Base-by-base conservation (phyloP, 257 asterid species). In the Anisodus acutangulus region DNA sequence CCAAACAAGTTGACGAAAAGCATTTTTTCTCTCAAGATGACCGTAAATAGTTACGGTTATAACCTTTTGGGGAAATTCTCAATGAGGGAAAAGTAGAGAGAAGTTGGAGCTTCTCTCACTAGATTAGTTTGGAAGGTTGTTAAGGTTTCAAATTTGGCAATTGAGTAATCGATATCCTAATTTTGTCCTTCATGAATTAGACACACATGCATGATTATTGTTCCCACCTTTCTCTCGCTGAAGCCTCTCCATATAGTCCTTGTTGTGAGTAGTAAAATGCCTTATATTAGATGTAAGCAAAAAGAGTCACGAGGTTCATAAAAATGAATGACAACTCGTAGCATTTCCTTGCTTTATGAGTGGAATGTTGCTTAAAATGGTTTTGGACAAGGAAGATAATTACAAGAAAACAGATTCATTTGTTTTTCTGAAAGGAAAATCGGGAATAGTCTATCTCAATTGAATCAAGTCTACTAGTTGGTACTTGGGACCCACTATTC, bases 401-500 rank as follows among this genome's bases (percentile, higher is more conserved):
- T 53, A 31, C 15, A 54, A 13, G 22, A 76, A 19, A 26, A 53
- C 26, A 76, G n/a, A 53, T 31, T 13, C 22, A 26, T 26, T 53
- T 76, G 47, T 53, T 26, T 22, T 76, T 59, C 1, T 26, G 31
- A 26, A 62, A 15, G 47, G 63, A 51, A 76, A 51, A 47, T 74
- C 51, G 12, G 63, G 22, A 37, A 58, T 58, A 16, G 9, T 51
- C 13, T 12, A 17, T 76, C 47, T 76, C 19, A 51, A 49, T 51
- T 49, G 64, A 51, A 22, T 51, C 60, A 51, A 26, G 47, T 43
- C 22, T 74, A 49, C 47, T 67, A 67, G 37, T 11, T 67, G 63
- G 63, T 49, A 51, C 81, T 51, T 26, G 80, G 74, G 63, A 76
- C 47, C 63, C 63, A 76, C n/a, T n/a, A 12, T 76, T 47, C 63